Evolutionary conservation across 805 yeast species (phyloP).

Genomic region (Citeromyces nyonsensis): DNA sequence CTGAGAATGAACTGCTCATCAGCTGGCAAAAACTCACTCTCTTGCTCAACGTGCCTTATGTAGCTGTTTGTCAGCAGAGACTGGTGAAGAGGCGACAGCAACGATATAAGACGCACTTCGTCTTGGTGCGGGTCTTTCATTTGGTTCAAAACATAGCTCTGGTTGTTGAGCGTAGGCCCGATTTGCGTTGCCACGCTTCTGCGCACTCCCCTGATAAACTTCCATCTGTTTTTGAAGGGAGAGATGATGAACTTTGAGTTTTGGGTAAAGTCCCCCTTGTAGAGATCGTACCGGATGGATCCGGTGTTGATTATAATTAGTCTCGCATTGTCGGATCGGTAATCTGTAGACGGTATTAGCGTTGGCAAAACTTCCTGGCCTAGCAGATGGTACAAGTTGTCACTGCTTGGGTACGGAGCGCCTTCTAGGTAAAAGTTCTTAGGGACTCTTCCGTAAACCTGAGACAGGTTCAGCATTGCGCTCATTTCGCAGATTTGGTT

Average conservation of each 20-base stretch:
- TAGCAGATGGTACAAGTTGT: slow-evolving; percentile 43
- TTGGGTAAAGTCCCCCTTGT: slow-evolving; percentile 68
- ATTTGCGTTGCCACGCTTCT: slow-evolving; percentile 36
- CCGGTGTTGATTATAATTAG: slow-evolving; percentile 73
- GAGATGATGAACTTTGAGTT: slow-evolving; percentile 75
- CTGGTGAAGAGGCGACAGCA: slow-evolving; percentile 11
- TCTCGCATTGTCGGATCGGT: slow-evolving; percentile 19
- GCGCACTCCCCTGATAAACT: slow-evolving; percentile 42
- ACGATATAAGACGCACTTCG: slow-evolving; percentile 9
- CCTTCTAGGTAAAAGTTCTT: slow-evolving; percentile 49
- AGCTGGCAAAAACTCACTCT: slow-evolving; percentile 1
- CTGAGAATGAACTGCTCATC: slow-evolving; percentile 2
- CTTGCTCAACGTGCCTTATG: slow-evolving; percentile 5
- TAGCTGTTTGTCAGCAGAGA: slow-evolving; percentile 3
- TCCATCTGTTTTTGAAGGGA: slow-evolving; percentile 79
- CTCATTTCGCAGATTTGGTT: slow-evolving; percentile 26
- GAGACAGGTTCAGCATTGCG: slow-evolving; percentile 32
- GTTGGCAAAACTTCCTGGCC: slow-evolving; percentile 37
- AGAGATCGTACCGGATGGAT: slow-evolving; percentile 73
- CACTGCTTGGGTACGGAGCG: slow-evolving; percentile 44
- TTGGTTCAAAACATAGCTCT: slow-evolving; percentile 23
- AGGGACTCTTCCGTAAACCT: slow-evolving; percentile 51
- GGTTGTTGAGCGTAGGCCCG: slow-evolving; percentile 39
- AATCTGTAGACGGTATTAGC: too few relatives aligned
- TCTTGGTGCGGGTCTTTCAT: slow-evolving; percentile 1